Evolutionary conservation across 176 grass and related monocot species (phyloP), one percentile per base, ranked within the genome.

Genomic region (Microstegium vimineum): DNA sequence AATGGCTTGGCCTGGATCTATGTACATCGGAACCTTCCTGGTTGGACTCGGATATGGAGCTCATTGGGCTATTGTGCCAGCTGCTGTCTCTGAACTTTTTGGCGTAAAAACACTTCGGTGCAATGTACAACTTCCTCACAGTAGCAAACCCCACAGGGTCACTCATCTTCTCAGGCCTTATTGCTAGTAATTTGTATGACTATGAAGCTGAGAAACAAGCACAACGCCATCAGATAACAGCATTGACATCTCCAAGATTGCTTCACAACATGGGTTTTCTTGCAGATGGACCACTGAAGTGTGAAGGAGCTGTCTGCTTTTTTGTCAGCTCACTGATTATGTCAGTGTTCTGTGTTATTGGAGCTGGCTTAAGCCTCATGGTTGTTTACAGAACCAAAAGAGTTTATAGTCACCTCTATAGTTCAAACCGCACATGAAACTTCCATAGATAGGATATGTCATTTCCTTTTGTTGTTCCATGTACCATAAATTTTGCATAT

Each of bases 101-200:
- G 90, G 92, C 2, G 66, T 94, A 61, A 94, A 94, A 90, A 71
- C 83, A 91, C 84, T 97, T 97, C 0, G 90, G 95, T 15, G 86
- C 95, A 20, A 82, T 94, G 84, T 97, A 97, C 86, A 97, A 97
- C 83, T 97, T 97, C 56, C 92, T 97, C 41, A 94, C 90, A 23
- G 83, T 94, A 45, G 86, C 90, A 65, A 97, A 97, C 36, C 95
- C 95, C 16, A 77, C 74, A 9, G 95, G 88, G 5, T 97, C 90
- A 17, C 32, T 94, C 34, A 57, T 94, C 57, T 94, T 97, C 81
- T 94, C 92, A 10, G 92, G 86, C n/a, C 75, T 94, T 60, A 93
- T 97, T 59, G 87, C 92, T 12, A 97, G 95, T 77, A 70, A 46
- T 38, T 52, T 94, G 5, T 93, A 92, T 66, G 92, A 94, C 69